phyloP scores from a whole-genome alignment of 2,329 filamentous ascomycete genomes.

The Penicillium sp. region DNA sequence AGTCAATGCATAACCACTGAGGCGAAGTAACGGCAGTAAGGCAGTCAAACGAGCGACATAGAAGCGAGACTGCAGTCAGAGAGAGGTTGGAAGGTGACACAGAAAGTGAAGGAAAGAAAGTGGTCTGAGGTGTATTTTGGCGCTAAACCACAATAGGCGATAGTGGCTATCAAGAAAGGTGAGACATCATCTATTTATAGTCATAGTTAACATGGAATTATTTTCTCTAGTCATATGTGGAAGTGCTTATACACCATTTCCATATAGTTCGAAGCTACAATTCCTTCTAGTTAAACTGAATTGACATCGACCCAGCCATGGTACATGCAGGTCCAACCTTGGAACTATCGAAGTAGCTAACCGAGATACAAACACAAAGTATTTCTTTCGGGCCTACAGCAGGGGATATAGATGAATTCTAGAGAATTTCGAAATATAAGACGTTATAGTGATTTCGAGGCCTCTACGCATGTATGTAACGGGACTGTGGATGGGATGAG shows the following conservation, averaged over 20 bases:
- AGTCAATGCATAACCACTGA: background rate
- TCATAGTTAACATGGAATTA: background rate
- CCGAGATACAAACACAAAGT: too few relatives aligned
- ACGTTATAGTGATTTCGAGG: background rate
- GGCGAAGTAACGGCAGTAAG: too few relatives aligned
- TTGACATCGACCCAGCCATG: background rate
- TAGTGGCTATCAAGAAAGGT: constrained; percentile 8
- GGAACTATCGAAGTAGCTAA: background rate
- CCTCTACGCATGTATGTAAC: too few relatives aligned
- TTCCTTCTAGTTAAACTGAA: background rate
- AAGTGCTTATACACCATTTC: background rate
- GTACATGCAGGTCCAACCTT: background rate
- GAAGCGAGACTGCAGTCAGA: constrained; percentile 11
- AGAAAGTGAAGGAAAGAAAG: background rate
- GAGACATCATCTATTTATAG: constrained; percentile 26
- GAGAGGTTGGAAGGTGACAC: background rate
- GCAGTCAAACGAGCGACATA: too few relatives aligned
- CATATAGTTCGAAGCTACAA: background rate
- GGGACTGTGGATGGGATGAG: too few relatives aligned
- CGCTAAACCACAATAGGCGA: constrained; percentile 19
- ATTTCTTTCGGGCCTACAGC: background rate
- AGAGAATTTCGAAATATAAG: background rate
- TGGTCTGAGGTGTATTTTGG: constrained; percentile 18
- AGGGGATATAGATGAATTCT: background rate
- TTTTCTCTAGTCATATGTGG: background rate